Conservation (phyloP, 192 early-diverging fungal genomes). For the Backusella circina region DNA sequence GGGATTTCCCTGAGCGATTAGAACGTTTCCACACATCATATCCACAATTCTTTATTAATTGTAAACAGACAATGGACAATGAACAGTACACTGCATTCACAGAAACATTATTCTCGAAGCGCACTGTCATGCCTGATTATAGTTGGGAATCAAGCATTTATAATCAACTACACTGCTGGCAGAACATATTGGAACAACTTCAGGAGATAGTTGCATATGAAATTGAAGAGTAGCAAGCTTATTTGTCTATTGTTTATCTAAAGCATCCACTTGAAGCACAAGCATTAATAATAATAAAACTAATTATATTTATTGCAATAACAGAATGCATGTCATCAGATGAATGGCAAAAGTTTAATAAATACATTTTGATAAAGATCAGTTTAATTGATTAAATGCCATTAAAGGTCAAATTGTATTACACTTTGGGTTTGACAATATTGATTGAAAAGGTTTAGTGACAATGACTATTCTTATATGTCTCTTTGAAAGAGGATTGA, state of each 20-base stretch:
- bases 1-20: slow-evolving; percentile 22
- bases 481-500: background rate
- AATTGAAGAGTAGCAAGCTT: slow-evolving; percentile 21
- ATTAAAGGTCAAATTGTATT: background rate
- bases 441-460: slow-evolving; percentile 1
- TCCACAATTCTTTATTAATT: slow-evolving; percentile 41
- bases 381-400: background rate
- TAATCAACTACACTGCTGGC: slow-evolving; percentile 16
- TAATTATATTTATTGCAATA: background rate
- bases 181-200: slow-evolving; percentile 30
- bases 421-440: background rate
- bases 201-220: slow-evolving; percentile 42
- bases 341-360: background rate
- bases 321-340: background rate
- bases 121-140: slow-evolving; percentile 20
- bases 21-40: slow-evolving; percentile 8
- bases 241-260: background rate
- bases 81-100: slow-evolving; percentile 7
- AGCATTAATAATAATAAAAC: background rate
- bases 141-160: slow-evolving; percentile 33
- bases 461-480: background rate
- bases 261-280: background rate
- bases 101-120: slow-evolving; percentile 9
- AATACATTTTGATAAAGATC: background rate
- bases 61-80: background rate